These are phyloP conservation scores for Penicillium chermesinum DNA, from an alignment of 495 filamentous ascomycete genomes.

Conservation along the genomic window DNA sequence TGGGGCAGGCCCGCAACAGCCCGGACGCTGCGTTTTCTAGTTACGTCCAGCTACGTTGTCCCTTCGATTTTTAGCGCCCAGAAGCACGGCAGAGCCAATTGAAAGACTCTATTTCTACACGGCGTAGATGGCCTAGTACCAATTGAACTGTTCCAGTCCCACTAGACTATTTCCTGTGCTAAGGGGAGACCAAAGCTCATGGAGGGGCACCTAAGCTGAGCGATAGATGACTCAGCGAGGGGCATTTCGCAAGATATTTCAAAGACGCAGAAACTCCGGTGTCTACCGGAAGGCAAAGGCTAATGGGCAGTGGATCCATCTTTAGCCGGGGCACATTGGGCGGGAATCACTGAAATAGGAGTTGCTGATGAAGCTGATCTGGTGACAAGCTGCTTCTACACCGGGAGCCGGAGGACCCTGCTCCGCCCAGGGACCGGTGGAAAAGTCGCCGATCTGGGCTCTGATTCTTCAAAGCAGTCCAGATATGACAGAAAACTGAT, in stretches of 20 bases:
- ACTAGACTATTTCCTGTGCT: not conserved
- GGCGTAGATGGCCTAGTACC: not conserved
- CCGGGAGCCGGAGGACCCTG: conserved; percentile 33
- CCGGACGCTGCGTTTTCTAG: not conserved
- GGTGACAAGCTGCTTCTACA: conserved; percentile 13
- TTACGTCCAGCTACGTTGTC: not conserved
- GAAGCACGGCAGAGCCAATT: not conserved
- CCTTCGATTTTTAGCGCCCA: conserved; percentile 2
- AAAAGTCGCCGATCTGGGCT: conserved; percentile 19
- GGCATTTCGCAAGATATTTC: conserved; percentile 3
- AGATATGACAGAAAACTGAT: not conserved
- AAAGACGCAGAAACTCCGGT: too few relatives aligned
- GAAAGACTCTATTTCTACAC: not conserved
- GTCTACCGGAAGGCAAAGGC: not conserved
- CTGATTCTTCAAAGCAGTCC: not conserved
- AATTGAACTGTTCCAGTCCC: conserved; percentile 1
- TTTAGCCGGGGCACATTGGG: not conserved
- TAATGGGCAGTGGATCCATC: not conserved
- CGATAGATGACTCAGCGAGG: conserved; percentile 14
- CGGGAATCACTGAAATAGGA: not conserved
- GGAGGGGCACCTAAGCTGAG: not conserved
- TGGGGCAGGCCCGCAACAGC: conserved; percentile 16
- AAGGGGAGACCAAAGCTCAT: not conserved
- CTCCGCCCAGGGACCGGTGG: conserved; percentile 16
- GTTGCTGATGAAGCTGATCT: not conserved